Evolutionary conservation across 768 basidiomycete species (phyloP).

Genomic region (Amanita brunnescens): DNA sequence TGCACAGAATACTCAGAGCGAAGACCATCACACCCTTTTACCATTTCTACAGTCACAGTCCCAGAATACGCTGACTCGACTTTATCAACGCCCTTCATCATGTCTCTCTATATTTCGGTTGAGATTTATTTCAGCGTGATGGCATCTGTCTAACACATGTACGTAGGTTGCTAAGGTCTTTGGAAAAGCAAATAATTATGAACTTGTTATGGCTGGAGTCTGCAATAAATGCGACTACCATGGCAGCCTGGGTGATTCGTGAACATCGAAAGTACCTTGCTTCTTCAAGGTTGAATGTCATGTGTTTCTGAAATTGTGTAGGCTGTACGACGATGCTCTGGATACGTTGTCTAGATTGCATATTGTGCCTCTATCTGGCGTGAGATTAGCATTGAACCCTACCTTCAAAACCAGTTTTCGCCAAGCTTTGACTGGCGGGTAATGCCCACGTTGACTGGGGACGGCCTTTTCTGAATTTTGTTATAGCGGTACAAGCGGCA

Average conservation of each 20-base stretch:
- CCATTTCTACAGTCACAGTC: conserved; percentile 79
- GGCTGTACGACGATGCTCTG: conserved; percentile 66
- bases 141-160: conserved; percentile 14
- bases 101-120: conserved; percentile 88
- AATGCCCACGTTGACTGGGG: conserved; percentile 13
- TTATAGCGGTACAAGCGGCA: conserved; percentile 61
- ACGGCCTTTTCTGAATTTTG: conserved; percentile 8
- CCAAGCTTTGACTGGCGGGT: conserved; percentile 87
- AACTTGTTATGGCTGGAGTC: conserved; percentile 85
- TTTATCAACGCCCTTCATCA: conserved; percentile 82
- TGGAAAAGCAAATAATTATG: conserved; percentile 83
- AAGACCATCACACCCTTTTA: conserved; percentile 52
- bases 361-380: conserved; percentile 51
- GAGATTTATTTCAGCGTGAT: conserved; percentile 13
- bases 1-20: conserved; percentile 19
- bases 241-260: conserved; percentile 69
- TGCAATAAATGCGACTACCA: conserved; percentile 52
- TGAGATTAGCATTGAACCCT: conserved; percentile 60
- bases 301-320: conserved; percentile 20
- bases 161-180: conserved; percentile 59
- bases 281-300: conserved; percentile 6
- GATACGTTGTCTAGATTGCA: conserved; percentile 56
- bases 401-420: conserved; percentile 76
- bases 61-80: conserved; percentile 63
- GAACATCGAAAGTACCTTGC: conserved; percentile 59